Evolutionary conservation across 176 grass and related monocot species (phyloP).

Genomic region (Guadua angustifolia): DNA sequence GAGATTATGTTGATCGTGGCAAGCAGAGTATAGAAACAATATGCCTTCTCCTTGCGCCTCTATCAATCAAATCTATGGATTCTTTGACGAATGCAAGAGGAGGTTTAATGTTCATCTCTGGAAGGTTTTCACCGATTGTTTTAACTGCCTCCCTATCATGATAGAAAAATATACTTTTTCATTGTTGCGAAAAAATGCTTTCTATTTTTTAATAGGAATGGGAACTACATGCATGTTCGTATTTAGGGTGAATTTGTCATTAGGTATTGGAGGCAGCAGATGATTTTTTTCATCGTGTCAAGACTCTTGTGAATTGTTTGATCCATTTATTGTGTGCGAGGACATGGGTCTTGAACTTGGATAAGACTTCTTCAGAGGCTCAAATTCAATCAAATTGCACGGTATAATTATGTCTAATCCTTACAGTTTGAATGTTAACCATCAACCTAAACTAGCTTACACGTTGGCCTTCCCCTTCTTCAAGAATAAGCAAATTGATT

Average conservation of each 20-base stretch:
- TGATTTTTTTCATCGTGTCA: not conserved
- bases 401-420: too few relatives aligned
- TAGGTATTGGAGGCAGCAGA: not conserved
- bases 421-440: too few relatives aligned
- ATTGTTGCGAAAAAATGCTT: not conserved
- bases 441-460: not conserved
- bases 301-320: not conserved
- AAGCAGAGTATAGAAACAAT: slow-evolving; percentile 80
- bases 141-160: slow-evolving; percentile 64
- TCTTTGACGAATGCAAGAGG: slow-evolving; percentile 79
- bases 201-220: not conserved
- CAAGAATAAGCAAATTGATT: not conserved
- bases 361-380: slow-evolving; percentile 8
- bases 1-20: slow-evolving; percentile 75
- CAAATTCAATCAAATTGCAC: slow-evolving; percentile 6
- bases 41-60: slow-evolving; percentile 75
- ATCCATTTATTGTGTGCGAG: not conserved
- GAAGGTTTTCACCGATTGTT: slow-evolving; percentile 79
- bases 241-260: slow-evolving; percentile 18
- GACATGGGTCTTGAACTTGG: not conserved
- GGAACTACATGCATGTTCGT: not conserved
- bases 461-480: not conserved
- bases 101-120: slow-evolving; percentile 72
- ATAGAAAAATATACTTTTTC: not conserved
- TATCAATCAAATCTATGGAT: slow-evolving; percentile 77